Conservation (phyloP, 2,329 filamentous ascomycete species). For the Calonectria henricotiae region DNA sequence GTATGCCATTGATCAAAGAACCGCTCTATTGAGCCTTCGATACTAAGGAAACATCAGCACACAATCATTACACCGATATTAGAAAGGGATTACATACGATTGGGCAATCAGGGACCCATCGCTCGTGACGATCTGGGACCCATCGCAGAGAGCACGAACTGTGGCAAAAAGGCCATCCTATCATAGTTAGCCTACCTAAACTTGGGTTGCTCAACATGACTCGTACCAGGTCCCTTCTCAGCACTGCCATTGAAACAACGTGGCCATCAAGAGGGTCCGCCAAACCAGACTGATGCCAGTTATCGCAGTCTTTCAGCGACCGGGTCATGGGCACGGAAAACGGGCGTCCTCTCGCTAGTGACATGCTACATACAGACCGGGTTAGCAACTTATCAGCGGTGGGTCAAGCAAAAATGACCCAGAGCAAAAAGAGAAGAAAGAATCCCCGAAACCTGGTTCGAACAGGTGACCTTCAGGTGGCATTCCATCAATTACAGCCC, state of each 20-base stretch:
- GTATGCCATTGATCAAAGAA: conserved; percentile 79
- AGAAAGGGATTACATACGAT: conserved; percentile 58
- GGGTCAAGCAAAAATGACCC: background rate
- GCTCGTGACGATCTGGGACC: conserved; percentile 65
- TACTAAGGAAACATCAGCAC: conserved; percentile 56
- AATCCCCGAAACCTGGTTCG: conserved; percentile 26
- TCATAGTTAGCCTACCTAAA: conserved; percentile 24
- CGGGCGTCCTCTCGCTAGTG: conserved; percentile 78
- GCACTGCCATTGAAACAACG: conserved; percentile 80
- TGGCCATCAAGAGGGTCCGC: conserved; percentile 79
- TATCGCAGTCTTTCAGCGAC: conserved; percentile 77
- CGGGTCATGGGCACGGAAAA: conserved; percentile 79
- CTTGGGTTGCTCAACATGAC: conserved; percentile 17
- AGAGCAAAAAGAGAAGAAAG: conserved; percentile 18
- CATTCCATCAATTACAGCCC: conserved; percentile 26
- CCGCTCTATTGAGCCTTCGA: conserved; percentile 74
- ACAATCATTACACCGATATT: fast-evolving
- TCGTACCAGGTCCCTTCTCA: conserved; percentile 76
- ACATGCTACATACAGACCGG: conserved; percentile 65
- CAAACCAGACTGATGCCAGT: conserved; percentile 77
- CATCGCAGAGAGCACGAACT: conserved; percentile 74
- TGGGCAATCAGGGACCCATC: conserved; percentile 71
- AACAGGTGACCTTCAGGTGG: conserved; percentile 26
- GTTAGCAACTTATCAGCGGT: background rate
- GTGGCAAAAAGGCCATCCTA: conserved; percentile 72